Base-by-base conservation (phyloP, 164 flowering plant species). In the Tetrastigma voinierianum region DNA sequence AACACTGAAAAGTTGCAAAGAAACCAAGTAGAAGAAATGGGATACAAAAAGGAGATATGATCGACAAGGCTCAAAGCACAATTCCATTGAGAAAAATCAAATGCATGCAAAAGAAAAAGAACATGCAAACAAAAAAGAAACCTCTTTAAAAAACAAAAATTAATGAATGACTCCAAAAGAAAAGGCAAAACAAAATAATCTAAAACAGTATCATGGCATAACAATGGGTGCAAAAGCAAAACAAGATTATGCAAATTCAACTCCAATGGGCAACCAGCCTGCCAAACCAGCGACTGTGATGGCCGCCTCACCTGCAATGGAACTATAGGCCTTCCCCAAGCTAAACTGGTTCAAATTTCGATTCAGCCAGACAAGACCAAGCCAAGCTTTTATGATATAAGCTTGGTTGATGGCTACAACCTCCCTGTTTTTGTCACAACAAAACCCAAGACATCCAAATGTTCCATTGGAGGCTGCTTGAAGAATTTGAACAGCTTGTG, bases 361-460 rank as follows among this genome's bases (percentile, higher is more conserved):
- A 64, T 87, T 0, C 86, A 83, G 17, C 70, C 75, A 2, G 86
- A 84, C 25, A 72, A 70, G 55, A 60, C 62, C 46, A 82, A 83
- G 57, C 94, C 87, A 3, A 84, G 75, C 62, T 88, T 78, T 69
- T 88, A 78, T 57, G 94, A 88, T 54, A 84, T 86, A 14, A 88
- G 90, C 78, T 48, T 88, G 51, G 96, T 90, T 2, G 96, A 90
- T 53, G 96, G 91, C 8, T 88, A 87, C 59, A 90, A 90, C 51
- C 72, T 90, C 21, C 94, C 93, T 0, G 83, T 92, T 16, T 68
- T 79, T 0, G 81, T 92, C 24, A 51, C 77, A 0, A 8, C 90
- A 0, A 72, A 44, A 58, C 60, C 77, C 0, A 0, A 0, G 8
- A 9, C 65, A 8, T 25, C 79, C 2, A 84, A 81, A n/a, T 92